Evolutionary conservation across 768 basidiomycete species (phyloP), one percentile per base, ranked within the genome.

Genomic region (Tubosaeta sp.): DNA sequence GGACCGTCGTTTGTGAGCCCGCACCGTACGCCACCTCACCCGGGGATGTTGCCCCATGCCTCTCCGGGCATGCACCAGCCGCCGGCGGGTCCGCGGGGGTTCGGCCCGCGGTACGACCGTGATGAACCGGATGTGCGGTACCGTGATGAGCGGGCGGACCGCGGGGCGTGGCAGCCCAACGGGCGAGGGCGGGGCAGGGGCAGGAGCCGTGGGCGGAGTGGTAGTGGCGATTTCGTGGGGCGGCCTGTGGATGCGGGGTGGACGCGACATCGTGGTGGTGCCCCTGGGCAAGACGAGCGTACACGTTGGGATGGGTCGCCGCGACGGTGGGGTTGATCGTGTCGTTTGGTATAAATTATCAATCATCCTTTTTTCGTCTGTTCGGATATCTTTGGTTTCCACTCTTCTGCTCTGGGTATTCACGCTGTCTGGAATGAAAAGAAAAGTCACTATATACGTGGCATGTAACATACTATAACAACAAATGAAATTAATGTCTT

Each of bases 231-330:
- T 13, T 61, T 71, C 34, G 59, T 64, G 29, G 72, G 71, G 38
- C 61, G 73, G 38, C 69, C 80, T 33, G 69, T 77, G 16, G 85
- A 86, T 59, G 62, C 64, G 17, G 70, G 74, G 22, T 61, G 67
- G 56, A 53, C 57, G 5, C 55, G 68, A 48, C 63, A 66, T 46
- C 64, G 67, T 43, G 44, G 66, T 9, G 64, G 73, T 60, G 56
- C 50, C 8, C 48, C 61, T 13, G 46, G 44, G 12, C 59, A 53
- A 42, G 62, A 63, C 3, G 62, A 65, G 5, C 65, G 59, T 16
- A 55, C 57, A 6, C 64, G 61, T 14, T 65, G 65, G 65, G 65
- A 67, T 10, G 56, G 54, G 5, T 61, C 66, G 7, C 61, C 59
- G 34, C 66, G 65, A 31, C 59, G 66, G 43, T 67, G 66, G 65